phyloP scores from a whole-genome alignment of 208 protist genomes.

The Wallacemonas sp. region DNA sequence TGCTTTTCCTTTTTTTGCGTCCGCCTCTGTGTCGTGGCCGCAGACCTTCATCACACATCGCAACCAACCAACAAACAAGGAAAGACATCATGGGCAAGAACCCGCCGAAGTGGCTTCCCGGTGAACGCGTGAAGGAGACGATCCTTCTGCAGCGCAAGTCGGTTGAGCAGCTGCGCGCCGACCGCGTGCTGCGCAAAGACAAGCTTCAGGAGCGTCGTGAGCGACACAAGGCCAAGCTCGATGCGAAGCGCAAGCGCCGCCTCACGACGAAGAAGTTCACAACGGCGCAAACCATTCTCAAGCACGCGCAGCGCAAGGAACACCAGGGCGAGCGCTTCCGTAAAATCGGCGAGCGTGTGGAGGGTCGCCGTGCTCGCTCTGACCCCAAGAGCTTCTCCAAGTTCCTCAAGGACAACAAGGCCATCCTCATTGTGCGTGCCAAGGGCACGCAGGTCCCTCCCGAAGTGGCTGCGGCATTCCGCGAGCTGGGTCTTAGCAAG shows the following conservation, averaged over 20 bases:
- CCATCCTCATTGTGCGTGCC: conserved; percentile 78
- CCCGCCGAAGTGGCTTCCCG: conserved; percentile 89
- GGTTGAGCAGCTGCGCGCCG: conserved; percentile 85
- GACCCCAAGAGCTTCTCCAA: conserved; percentile 26
- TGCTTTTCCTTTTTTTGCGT: conserved; percentile 11
- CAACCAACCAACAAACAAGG: background rate
- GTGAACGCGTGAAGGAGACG: conserved; percentile 91
- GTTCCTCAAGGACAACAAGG: conserved; percentile 47
- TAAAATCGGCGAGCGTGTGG: conserved; percentile 80
- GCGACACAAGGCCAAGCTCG: conserved; percentile 81
- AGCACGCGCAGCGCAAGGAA: conserved; percentile 80
- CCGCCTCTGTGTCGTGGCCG: background rate
- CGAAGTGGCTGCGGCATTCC: conserved; percentile 72
- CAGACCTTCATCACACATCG: conserved; percentile 1
- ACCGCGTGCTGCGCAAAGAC: conserved; percentile 79
- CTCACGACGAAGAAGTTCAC: conserved; percentile 88
- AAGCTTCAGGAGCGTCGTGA: conserved; percentile 80
- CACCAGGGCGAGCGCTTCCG: conserved; percentile 65
- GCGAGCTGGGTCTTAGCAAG: conserved; percentile 63
- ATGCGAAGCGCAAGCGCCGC: conserved; percentile 84
- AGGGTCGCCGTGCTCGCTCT: conserved; percentile 42
- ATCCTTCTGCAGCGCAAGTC: conserved; percentile 91
- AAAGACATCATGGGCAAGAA: conserved; percentile 73
- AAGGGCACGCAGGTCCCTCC: conserved; percentile 79
- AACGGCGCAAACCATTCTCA: conserved; percentile 81